These are phyloP conservation scores for Musa troglodytarum DNA, from an alignment of 176 grass and related monocot genomes.

Conservation along the genomic window DNA sequence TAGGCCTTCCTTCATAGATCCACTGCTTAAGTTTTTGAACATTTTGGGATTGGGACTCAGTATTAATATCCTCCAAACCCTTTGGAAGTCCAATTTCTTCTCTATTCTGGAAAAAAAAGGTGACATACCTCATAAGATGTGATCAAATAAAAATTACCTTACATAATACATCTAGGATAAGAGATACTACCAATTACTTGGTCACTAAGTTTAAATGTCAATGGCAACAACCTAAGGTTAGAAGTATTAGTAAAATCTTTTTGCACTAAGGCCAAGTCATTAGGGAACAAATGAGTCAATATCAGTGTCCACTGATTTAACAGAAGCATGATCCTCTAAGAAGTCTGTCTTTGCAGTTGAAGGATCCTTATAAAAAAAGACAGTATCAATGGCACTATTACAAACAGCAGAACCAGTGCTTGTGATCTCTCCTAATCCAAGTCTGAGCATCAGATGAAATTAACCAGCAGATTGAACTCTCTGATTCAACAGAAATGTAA, in stretches of 20 bases:
- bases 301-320: neutral
- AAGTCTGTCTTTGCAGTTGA: neutral
- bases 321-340: neutral
- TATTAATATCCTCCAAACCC: constrained; percentile 19
- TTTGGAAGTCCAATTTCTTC: constrained; percentile 16
- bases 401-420: neutral
- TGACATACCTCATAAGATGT: constrained; percentile 5
- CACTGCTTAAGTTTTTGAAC: constrained; percentile 6
- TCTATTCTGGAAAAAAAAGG: neutral
- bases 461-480: neutral
- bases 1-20: constrained; percentile 18
- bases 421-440: neutral
- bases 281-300: neutral
- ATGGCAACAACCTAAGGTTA: neutral
- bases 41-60: neutral
- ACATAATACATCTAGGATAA: neutral
- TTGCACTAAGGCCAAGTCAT: neutral
- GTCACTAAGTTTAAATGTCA: neutral
- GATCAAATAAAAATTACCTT: neutral
- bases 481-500: neutral
- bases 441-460: neutral
- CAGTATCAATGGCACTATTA: neutral
- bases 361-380: neutral
- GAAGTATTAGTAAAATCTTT: neutral
- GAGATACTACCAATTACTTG: neutral